Base-by-base conservation (phyloP, 192 early-diverging fungal genomes). In the Rhizoclosmatium globosum region DNA sequence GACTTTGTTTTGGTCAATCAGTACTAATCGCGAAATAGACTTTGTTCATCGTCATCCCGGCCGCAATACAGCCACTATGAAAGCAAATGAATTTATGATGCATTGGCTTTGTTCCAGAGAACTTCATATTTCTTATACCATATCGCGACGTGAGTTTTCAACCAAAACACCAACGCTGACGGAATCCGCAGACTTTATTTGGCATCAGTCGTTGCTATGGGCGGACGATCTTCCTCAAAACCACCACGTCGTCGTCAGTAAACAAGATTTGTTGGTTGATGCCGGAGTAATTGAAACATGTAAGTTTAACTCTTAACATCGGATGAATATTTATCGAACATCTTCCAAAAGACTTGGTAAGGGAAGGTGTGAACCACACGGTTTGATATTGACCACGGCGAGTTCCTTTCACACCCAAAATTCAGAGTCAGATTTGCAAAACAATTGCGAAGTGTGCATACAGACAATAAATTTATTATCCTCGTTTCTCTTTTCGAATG, bases 51-150 rank as follows among this genome's bases (percentile, higher is more conserved):
- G 83, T 41, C 69, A 74, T 47, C 83, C 83, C 1, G 79, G 79
- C 7, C 3, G 42, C 2, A 80, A 80, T 56, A 74, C 71, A 7
- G n/a, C 23, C 2, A 11, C 42, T 38, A 68, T 44, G 70, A 81
- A 66, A 69, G 78, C 73, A 15, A 80, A 80, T 11, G 78, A 92
- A 81, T 80, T 87, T 60, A 62, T 91, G 17, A 80, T 91, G 64
- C 80, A 85, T 46, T 87, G 88, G 71, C 82, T 87, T 47, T 90
- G 86, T 19, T 84, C 89, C 43, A 50, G 90, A 11, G 92, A 92
- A 74, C 76, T 92, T 21, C 86, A 88, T 59, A 92, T 86, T 13
- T 87, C 87, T 0, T 76, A 92, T 66, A 89, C 85, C 48, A 90
- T 92, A 61, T 85, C 86, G 38, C 70, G 83, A 62, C 60, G 60